Base-by-base conservation (phyloP, 2,329 filamentous ascomycete genomes). In the Didymella exigua region DNA sequence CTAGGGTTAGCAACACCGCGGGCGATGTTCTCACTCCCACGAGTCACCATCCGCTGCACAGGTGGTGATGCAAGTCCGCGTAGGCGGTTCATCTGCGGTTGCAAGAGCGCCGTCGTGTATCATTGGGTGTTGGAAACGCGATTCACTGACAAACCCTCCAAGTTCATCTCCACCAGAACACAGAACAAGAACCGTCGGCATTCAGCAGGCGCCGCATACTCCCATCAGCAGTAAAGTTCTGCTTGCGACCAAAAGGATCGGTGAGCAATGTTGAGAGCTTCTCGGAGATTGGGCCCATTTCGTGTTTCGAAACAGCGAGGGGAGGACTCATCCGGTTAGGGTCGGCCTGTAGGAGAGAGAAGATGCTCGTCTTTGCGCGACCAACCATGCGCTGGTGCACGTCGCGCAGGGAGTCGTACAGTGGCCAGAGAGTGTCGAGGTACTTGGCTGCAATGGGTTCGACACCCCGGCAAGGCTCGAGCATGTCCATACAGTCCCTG, bases 211-310 rank as follows among this genome's bases (percentile, higher is more conserved):
- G 65, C 40, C 72, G 58, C 62, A 62, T 69, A 26, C 63, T 68
- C 13, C 62, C 61, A 48, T 67, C 61, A 2, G 47, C 54, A 1
- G 45, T 31, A 26, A 63, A 26, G n/a, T 58, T 43, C 43, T 73
- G 69, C 50, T 68, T 73, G 24, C 72, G 59, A 8, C 72, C 72
- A 46, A 75, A 76, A 6, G 72, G 73, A 54, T 76, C 72, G 1
- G 61, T 69, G 2, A 76, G 64, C 19, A 76, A 57, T 4, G 60
- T 21, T 1, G 66, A 70, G 13, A 76, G 56, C 56, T 73, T 74
- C 55, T 71, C 69, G 2, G 68, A 67, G n/a, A 74, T 71, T 0
- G 71, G 69, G 2, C 66, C 66, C 58, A 75, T 69, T 46, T 75
- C 72, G 23, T 61, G 54, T 52, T 64, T 72, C 2, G 66, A 72